Conservation (phyloP, 2,329 filamentous ascomycete species). For the Geosmithia flava region DNA sequence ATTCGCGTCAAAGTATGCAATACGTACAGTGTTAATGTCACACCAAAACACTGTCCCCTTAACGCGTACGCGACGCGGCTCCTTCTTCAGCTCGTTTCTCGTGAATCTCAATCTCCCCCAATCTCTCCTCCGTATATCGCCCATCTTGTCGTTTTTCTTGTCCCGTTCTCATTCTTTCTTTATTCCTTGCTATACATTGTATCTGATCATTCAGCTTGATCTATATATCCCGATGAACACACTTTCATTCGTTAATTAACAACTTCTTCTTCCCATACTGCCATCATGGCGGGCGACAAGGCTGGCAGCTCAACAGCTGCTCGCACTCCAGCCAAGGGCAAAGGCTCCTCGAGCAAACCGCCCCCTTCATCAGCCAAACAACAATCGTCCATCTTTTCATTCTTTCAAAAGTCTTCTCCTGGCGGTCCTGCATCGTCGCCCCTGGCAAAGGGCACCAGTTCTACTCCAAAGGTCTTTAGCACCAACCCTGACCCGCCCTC, state of each 20-base stretch:
- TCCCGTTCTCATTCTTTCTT: not conserved
- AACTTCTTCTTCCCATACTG: not conserved
- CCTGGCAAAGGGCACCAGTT: conserved; percentile 14
- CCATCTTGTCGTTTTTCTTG: not conserved
- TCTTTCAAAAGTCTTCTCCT: conserved; percentile 29
- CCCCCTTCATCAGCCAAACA: conserved; percentile 23
- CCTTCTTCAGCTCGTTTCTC: not conserved
- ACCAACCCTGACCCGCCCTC: conserved; percentile 8
- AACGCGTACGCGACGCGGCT: conserved; percentile 1
- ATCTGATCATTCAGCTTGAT: not conserved
- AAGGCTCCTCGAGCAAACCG: conserved; percentile 8
- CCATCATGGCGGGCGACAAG: conserved; percentile 2
- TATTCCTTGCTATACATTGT: not conserved
- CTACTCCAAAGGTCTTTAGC: not conserved
- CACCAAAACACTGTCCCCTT: not conserved
- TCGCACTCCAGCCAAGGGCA: conserved; percentile 20
- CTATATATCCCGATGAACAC: not conserved
- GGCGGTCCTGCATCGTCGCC: conserved; percentile 16
- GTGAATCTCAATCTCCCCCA: not conserved
- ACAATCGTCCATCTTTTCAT: conserved; percentile 26
- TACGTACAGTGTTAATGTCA: not conserved
- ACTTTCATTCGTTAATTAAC: not conserved
- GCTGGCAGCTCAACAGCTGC: conserved; percentile 7
- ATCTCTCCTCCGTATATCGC: not conserved
- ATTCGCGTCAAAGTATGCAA: not conserved